These are phyloP conservation scores for Cornus kousa DNA, from an alignment of 148 eudicot species.

Conservation along the genomic window DNA sequence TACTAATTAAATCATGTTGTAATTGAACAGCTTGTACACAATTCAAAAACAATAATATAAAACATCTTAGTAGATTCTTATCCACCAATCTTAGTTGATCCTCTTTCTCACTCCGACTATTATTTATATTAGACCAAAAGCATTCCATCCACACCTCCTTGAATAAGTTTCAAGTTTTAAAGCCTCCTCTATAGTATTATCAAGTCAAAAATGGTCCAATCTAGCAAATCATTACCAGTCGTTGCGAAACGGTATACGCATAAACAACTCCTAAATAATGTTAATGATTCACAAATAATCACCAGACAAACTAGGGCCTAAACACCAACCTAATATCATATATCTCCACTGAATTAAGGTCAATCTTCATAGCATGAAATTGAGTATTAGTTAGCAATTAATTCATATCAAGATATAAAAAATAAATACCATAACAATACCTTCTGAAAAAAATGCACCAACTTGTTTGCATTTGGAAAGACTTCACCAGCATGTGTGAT, in stretches of 20 bases:
- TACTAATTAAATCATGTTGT: too few species aligned
- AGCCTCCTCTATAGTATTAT: background rate
- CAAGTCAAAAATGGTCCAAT: background rate
- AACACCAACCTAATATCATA: too few species aligned
- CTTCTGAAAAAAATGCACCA: constrained; percentile 86
- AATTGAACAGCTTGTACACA: too few species aligned
- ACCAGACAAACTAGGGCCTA: too few species aligned
- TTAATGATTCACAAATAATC: too few species aligned
- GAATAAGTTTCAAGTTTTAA: background rate
- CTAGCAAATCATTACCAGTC: background rate
- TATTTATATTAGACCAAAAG: background rate
- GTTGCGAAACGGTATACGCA: too few species aligned
- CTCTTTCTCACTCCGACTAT: background rate
- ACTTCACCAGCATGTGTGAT: constrained; percentile 73
- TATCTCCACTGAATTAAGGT: too few species aligned
- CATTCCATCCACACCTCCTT: background rate
- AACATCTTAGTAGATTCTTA: background rate
- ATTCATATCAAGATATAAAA: too few species aligned
- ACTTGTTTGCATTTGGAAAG: constrained; percentile 66
- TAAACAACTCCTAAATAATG: too few species aligned
- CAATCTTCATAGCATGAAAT: too few species aligned
- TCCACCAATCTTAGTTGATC: background rate
- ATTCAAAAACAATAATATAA: background rate
- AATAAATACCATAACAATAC: constrained; percentile 31
- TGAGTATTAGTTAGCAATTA: too few species aligned